Evolutionary conservation across 805 yeast genomes (phyloP), one percentile per base, ranked within the genome.

Genomic region (Wickerhamiella musiphila): DNA sequence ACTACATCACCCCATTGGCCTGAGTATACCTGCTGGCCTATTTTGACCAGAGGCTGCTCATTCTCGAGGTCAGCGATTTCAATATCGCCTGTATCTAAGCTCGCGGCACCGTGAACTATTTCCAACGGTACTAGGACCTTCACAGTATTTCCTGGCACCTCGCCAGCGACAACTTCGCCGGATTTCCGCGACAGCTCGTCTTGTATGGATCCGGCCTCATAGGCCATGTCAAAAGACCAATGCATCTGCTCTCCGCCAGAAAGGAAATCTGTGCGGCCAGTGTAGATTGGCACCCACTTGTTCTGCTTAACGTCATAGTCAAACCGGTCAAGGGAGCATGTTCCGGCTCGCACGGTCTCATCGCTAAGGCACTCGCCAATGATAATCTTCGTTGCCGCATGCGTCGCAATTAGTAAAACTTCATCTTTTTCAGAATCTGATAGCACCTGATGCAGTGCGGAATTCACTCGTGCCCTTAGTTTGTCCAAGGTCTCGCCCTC

Each of bases 351-450:
- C 7, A 70, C 61, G 27, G 67, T 62, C 14, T 68, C 68, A 25
- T 60, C 57, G 0, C 48, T 32, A 11, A 86, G 57, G 1, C 78
- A 65, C 70, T 81, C 69, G 4, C 94, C 94, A 12, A 86, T 57
- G 0, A 92, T 84, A 38, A 83, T 81, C 51, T 82, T 81, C 4
- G 92, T 67, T 3, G 96, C 95, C 1, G 96, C 98, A 55, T 90
- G 96, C 4, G 93, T 73, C 18, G 81, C 73, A n/a, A 86, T 56
- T 15, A 90, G 45, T 6, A 90, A 58, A 0, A 71, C 60, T 23
- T 72, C 69, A 20, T 70, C 58, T 37, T 63, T 56, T 6, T 46
- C 36, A 40, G 74, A 76, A 33, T 79, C 60, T 31, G 56, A 60
- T 2, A 73, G 68, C 2, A 81, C 52, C 42, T 86, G 70, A 0